Evolutionary conservation across 805 yeast species (phyloP).

Genomic region (Candida tammaniensis): DNA sequence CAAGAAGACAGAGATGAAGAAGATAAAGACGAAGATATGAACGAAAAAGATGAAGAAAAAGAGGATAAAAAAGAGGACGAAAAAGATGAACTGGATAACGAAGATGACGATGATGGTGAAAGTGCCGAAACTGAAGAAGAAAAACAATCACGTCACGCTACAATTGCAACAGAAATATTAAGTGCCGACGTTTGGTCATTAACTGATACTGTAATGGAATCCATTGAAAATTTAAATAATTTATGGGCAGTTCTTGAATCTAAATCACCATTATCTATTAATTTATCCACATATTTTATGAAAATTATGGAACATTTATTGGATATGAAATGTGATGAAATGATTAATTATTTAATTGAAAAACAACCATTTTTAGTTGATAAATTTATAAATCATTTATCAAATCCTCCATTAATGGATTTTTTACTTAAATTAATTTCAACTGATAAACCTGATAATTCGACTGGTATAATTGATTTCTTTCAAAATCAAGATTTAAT

Average conservation of each 20-base stretch:
- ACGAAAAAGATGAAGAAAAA: slow-evolving; percentile 10
- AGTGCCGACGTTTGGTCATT: slow-evolving; percentile 93
- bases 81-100: slow-evolving; percentile 17
- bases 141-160: slow-evolving; percentile 32
- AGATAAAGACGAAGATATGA: slow-evolving; percentile 9
- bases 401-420: slow-evolving; percentile 47
- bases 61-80: slow-evolving; percentile 28
- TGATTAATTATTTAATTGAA: slow-evolving; percentile 43
- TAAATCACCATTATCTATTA: slow-evolving; percentile 64
- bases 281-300: slow-evolving; percentile 83
- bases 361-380: slow-evolving; percentile 40
- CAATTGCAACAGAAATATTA: slow-evolving; percentile 77
- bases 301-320: slow-evolving; percentile 73
- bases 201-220: slow-evolving; percentile 85
- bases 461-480: slow-evolving; percentile 46
- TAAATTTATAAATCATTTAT: slow-evolving; percentile 41
- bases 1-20: slow-evolving; percentile 3
- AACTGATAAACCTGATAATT: slow-evolving; percentile 46
- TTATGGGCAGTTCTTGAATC: slow-evolving; percentile 80
- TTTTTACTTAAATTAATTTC: slow-evolving; percentile 41
- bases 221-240: slow-evolving; percentile 57
- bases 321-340: slow-evolving; percentile 49
- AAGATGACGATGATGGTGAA: slow-evolving; percentile 22
- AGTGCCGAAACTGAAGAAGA: slow-evolving; percentile 32
- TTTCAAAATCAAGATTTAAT: slow-evolving; percentile 40